Percentiles rank a stretch among this genome's conserved stretches.
Evolutionary conservation across 805 yeast genomes (phyloP).

Genomic region (Wickerhamomyces mucosus): DNA sequence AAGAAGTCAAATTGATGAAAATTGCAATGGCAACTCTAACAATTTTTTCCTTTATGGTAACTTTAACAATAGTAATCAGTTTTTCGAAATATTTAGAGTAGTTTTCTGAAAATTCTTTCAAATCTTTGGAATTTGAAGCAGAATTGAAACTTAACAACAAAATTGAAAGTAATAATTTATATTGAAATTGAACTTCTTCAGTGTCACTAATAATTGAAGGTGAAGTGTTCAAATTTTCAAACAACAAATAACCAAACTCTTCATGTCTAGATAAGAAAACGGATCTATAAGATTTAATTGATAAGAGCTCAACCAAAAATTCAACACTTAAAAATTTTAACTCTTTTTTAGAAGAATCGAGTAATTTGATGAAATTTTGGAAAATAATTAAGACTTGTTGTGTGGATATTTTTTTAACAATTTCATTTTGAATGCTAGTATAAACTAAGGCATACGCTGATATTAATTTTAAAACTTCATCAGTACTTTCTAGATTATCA

Average conservation of each 20-base stretch:
- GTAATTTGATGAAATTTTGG: conserved; percentile 8
- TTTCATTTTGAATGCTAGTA: conserved; percentile 28
- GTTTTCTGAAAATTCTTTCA: conserved; percentile 44
- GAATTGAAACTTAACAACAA: conserved; percentile 80
- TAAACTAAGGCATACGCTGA: conserved; percentile 44
- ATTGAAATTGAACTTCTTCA: conserved; percentile 57
- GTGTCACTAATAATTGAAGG: conserved; percentile 22
- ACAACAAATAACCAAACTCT: conserved; percentile 37
- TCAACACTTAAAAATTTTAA: conserved; percentile 57
- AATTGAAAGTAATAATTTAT: conserved; percentile 62
- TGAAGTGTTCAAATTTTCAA: conserved; percentile 29
- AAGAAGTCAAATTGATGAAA: conserved; percentile 47
- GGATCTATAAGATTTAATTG: conserved; percentile 42
- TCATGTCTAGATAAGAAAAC: conserved; percentile 37
- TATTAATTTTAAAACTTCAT: conserved; percentile 47
- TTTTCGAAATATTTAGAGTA: conserved; percentile 37
- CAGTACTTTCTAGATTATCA: conserved; percentile 42
- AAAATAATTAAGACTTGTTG: conserved; percentile 15
- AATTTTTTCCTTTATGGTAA: conserved; percentile 86
- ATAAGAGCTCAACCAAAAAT: conserved; percentile 50
- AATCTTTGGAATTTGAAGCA: conserved; percentile 21
- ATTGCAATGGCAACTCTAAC: conserved; percentile 77
- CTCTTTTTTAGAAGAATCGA: conserved; percentile 33
- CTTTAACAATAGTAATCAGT: conserved; percentile 49
- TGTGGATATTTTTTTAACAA: conserved; percentile 13